phyloP scores from a whole-genome alignment of 2,329 filamentous ascomycete species.

The Hyphodiscus sp. region DNA sequence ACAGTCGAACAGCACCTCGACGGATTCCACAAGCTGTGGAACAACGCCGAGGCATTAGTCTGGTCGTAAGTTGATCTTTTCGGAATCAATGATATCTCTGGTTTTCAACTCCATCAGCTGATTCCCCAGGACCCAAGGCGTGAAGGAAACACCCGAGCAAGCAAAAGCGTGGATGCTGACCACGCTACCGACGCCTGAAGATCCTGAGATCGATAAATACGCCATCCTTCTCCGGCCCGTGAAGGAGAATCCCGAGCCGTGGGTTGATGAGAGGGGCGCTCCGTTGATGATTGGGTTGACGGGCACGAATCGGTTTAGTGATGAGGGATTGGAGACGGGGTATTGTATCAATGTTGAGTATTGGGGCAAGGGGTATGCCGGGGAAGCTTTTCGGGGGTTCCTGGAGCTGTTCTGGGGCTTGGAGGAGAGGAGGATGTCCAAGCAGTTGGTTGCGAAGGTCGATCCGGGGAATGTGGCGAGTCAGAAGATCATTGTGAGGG shows the following conservation, averaged over 20 bases:
- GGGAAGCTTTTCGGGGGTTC: constrained; percentile 16
- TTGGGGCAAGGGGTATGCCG: constrained; percentile 21
- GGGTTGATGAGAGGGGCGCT: not conserved
- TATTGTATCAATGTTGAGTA: constrained; percentile 18
- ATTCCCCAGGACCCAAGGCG: not conserved
- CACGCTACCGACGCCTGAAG: not conserved
- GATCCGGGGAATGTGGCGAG: constrained; percentile 15
- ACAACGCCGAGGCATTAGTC: constrained; percentile 4
- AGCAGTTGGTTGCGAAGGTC: constrained; percentile 16
- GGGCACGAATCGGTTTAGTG: constrained; percentile 16
- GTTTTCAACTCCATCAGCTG: no score
- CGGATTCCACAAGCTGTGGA: constrained; percentile 20
- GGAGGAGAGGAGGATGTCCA: constrained; percentile 16
- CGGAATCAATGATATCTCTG: no score
- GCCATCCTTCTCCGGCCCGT: constrained; percentile 2
- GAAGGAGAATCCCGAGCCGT: not conserved
- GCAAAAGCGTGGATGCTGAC: not conserved
- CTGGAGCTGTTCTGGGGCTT: constrained; percentile 17
- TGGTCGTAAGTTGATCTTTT: constrained; percentile 16
- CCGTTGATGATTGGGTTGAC: constrained; percentile 18
- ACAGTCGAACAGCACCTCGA: constrained; percentile 13
- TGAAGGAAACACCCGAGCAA: not conserved
- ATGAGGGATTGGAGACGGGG: constrained; percentile 17
- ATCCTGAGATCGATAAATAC: constrained; percentile 1
- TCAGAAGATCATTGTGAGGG: constrained; percentile 11